Percentiles rank a stretch among this genome's conserved stretches.
Conservation (phyloP, 78 protist genomes). For the Dictyostelium capitatum region DNA sequence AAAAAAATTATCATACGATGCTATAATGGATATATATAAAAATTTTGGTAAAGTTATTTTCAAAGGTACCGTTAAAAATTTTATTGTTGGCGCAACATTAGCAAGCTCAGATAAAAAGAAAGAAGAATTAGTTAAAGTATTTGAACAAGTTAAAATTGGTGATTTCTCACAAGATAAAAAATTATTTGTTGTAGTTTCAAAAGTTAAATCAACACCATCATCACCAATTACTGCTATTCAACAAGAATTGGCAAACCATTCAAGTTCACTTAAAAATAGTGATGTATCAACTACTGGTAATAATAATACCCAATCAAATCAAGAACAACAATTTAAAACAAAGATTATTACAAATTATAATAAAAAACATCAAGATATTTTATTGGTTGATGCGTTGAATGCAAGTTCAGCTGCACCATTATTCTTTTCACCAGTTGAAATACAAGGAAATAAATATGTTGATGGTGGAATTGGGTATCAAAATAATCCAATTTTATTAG, state of each 20-base stretch:
- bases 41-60: conserved; percentile 48
- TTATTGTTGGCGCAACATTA: conserved; percentile 6
- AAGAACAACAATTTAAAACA: neutral
- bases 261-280: neutral
- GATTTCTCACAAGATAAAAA: conserved; percentile 14
- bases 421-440: conserved; percentile 9
- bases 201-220: neutral
- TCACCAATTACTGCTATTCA: neutral
- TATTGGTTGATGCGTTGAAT: conserved; percentile 11
- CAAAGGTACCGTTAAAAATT: conserved; percentile 11
- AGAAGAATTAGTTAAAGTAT: conserved; percentile 2
- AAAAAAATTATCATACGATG: neutral
- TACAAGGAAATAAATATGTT: conserved; percentile 4
- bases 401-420: conserved; percentile 32
- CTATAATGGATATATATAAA: conserved; percentile 17
- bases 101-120: conserved; percentile 14
- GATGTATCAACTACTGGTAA: too few species aligned
- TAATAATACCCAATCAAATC: neutral
- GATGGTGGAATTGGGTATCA: conserved; percentile 46
- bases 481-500: conserved; percentile 39
- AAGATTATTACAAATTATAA: conserved; percentile 10
- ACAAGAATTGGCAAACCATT: neutral
- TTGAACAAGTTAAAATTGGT: neutral
- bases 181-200: conserved; percentile 2
- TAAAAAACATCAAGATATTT: neutral